Base-by-base conservation (phyloP, 2,329 filamentous ascomycete genomes). In the Lasiodiplodia citricola region DNA sequence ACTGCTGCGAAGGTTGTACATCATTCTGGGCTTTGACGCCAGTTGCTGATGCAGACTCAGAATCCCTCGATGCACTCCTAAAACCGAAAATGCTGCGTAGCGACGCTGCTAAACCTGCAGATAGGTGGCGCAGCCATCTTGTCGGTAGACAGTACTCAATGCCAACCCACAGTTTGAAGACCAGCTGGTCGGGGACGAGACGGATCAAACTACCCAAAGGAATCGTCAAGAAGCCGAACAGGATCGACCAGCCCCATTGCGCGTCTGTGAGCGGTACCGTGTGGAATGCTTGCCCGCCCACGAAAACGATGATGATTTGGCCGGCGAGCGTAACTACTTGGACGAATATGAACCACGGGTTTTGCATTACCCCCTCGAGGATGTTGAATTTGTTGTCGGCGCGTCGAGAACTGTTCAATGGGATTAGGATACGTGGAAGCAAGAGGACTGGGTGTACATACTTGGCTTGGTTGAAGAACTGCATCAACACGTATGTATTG, bases 401-500 rank as follows among this genome's bases (percentile, higher is more conserved):
- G 95, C 93, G 82, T 97, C 97, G 84, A 10, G 31, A 35, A 35
- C 31, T 35, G 31, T 35, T 35, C 31, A 35, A 35, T 35, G 8
- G 31, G 31, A 10, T 35, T 10, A 35, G 31, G 31, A 35, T 35
- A 35, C 31, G 31, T 35, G 31, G 31, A 35, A 10, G 8, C 31
- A 35, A 35, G 8, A 8, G 8, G 31, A 35, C 31, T 10, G 31
- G 8, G 31, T 35, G 7, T 35, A 35, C 31, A 35, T 35, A 35
- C 31, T 98, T 98, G 87, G 96, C 92, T 77, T 97, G 92, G 81
- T 98, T 98, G 84, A 98, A 98, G 74, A 98, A 96, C 75, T 98
- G 95, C 94, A 98, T 97, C 95, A 95, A 98, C 66, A 97, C 95
- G 77, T 98, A 98, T 0, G 93, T 96, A 83, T 98, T 98, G 87